Conservation (phyloP, 208 protist species). For the Trichomonas gallinae region DNA sequence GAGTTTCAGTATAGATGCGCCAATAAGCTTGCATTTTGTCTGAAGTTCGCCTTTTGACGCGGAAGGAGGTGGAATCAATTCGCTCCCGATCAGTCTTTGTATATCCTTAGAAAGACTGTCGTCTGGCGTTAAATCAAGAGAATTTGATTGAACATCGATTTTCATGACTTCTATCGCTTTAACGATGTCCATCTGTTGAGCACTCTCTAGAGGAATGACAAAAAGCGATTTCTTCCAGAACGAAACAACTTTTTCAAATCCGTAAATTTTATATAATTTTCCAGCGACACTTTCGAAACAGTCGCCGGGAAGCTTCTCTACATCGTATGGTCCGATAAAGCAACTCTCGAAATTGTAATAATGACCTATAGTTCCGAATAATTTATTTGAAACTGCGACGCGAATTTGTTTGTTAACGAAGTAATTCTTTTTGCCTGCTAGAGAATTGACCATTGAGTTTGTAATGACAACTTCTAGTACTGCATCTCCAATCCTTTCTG, state of each 20-base stretch:
- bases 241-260: not conserved
- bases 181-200: not conserved
- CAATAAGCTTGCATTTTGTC: not conserved
- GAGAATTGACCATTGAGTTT: not conserved
- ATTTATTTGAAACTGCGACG: not conserved
- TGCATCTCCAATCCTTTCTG: not conserved
- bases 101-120: not conserved
- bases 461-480: not conserved
- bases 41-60: not conserved
- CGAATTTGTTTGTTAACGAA: not conserved
- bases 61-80: not conserved
- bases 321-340: not conserved
- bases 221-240: not conserved
- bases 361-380: not conserved
- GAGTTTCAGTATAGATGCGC: not conserved
- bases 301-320: not conserved
- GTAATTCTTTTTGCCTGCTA: not conserved
- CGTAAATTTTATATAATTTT: not conserved
- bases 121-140: too few relatives aligned
- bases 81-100: too few relatives aligned
- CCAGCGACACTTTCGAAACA: not conserved
- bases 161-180: not conserved
- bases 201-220: not conserved
- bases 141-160: not conserved
- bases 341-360: not conserved